A percentile compares a stretch with the other conserved stretches of the same genome.
phyloP scores from a whole-genome alignment of 805 yeast species.

The Zygosaccharomyces bisporus region DNA sequence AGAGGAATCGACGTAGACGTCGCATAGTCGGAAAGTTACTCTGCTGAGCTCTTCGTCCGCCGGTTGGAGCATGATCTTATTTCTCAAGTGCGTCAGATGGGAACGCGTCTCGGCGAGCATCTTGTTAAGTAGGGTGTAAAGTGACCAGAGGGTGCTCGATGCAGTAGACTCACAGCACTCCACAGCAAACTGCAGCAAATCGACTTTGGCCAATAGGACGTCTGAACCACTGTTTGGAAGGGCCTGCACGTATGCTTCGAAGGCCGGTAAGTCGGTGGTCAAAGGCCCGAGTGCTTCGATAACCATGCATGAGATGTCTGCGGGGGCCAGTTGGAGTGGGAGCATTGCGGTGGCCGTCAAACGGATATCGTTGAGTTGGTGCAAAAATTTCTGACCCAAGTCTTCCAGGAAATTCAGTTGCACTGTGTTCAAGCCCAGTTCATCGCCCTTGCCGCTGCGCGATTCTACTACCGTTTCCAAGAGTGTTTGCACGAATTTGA shows the following conservation, averaged over 20 bases:
- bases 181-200: slow-evolving; percentile 19
- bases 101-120: slow-evolving; percentile 17
- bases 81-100: slow-evolving; percentile 15
- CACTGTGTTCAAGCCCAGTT: slow-evolving; percentile 14
- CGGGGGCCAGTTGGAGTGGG: slow-evolving; percentile 11
- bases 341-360: slow-evolving; percentile 1
- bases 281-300: slow-evolving; percentile 18
- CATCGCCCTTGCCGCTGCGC: slow-evolving; percentile 5
- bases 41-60: slow-evolving; percentile 24
- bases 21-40: slow-evolving; percentile 28
- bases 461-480: slow-evolving; percentile 23
- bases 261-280: slow-evolving; percentile 9
- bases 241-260: slow-evolving; percentile 11
- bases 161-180: slow-evolving; percentile 11
- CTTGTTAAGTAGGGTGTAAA: slow-evolving; percentile 20
- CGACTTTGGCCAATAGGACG: slow-evolving; percentile 20
- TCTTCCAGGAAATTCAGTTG: slow-evolving; percentile 27
- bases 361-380: slow-evolving; percentile 22
- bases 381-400: slow-evolving; percentile 14
- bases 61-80: slow-evolving; percentile 12
- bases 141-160: slow-evolving; percentile 19
- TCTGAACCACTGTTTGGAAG: slow-evolving; percentile 8
- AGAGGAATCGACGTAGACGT: slow-evolving; percentile 21
- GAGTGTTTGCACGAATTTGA: slow-evolving; percentile 21
- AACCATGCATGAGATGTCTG: slow-evolving; percentile 14